Evolutionary conservation across 257 asterid genomes (phyloP).

Genomic region (Misopates orontium): DNA sequence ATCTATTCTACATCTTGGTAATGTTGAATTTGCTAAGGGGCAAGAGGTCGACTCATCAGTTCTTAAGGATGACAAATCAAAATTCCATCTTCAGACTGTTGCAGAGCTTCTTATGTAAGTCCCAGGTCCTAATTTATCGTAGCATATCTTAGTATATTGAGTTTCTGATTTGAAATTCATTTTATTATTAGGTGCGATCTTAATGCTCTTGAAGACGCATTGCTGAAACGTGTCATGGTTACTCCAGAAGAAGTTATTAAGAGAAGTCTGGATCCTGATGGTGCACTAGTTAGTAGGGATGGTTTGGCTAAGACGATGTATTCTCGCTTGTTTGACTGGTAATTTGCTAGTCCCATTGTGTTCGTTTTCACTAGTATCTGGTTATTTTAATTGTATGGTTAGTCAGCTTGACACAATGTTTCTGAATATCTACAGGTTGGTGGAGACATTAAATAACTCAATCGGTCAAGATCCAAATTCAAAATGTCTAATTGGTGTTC

Average conservation of each 20-base stretch:
- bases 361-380: constrained; percentile 16
- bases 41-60: constrained; percentile 81
- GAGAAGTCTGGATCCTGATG: constrained; percentile 95
- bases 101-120: constrained; percentile 91
- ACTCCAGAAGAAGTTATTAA: constrained; percentile 99
- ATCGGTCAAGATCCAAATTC: constrained; percentile 93
- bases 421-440: constrained; percentile 66
- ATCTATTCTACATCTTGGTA: constrained; percentile 91
- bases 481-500: constrained; percentile 85
- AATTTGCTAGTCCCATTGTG: constrained; percentile 23
- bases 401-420: constrained; percentile 26
- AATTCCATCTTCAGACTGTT: constrained; percentile 78
- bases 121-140: constrained; percentile 25
- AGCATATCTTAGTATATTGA: neutral
- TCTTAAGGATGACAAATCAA: constrained; percentile 85
- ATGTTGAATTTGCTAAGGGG: constrained; percentile 76
- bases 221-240: constrained; percentile 93
- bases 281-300: constrained; percentile 84
- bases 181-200: constrained; percentile 66
- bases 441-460: constrained; percentile 83
- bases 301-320: constrained; percentile 88
- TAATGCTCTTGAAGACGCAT: constrained; percentile 75
- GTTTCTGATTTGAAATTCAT: constrained; percentile 24
- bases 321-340: constrained; percentile 97
- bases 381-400: constrained; percentile 20